phyloP scores from a whole-genome alignment of 1,139 yeast species.

The Petasospora fabianii region DNA sequence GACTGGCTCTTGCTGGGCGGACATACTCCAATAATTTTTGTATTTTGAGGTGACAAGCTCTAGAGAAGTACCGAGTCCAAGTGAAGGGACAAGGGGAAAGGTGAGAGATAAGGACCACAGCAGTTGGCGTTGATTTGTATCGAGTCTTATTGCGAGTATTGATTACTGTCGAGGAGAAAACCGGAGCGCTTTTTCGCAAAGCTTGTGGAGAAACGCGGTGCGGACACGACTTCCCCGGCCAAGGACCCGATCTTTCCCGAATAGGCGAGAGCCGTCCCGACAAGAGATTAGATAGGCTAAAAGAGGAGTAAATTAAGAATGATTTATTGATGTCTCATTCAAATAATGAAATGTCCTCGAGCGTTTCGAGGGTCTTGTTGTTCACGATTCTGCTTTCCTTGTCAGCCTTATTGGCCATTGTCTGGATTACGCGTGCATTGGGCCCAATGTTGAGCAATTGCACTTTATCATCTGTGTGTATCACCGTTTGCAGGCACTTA shows the following conservation, averaged over 20 bases:
- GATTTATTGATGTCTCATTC: too few species aligned
- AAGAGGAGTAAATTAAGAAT: too few species aligned
- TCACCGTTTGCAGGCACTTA: constrained; percentile 30
- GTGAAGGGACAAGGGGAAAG: too few species aligned
- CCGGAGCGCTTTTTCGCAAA: neutral
- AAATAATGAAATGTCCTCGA: constrained; percentile 7
- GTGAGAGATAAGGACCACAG: too few species aligned
- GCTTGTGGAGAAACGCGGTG: constrained; percentile 1
- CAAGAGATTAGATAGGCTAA: neutral
- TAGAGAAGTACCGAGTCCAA: too few species aligned
- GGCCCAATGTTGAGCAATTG: constrained; percentile 25
- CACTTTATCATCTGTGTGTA: constrained; percentile 4
- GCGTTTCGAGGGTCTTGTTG: constrained; percentile 9
- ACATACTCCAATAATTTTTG: too few species aligned
- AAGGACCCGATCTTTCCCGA: neutral
- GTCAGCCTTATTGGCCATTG: constrained; percentile 16
- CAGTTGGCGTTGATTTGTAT: too few species aligned
- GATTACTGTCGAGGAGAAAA: neutral
- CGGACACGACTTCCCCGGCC: neutral
- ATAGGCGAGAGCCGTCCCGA: neutral
- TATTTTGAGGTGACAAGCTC: too few species aligned
- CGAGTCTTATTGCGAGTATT: too few species aligned
- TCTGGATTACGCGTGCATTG: constrained; percentile 21
- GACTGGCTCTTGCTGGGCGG: too few species aligned
- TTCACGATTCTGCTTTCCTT: neutral